Percentiles rank a stretch among this genome's conserved stretches.
These are phyloP conservation scores for Alternaria sp. DNA, from an alignment of 2,329 filamentous ascomycete genomes.

Conservation along the genomic window DNA sequence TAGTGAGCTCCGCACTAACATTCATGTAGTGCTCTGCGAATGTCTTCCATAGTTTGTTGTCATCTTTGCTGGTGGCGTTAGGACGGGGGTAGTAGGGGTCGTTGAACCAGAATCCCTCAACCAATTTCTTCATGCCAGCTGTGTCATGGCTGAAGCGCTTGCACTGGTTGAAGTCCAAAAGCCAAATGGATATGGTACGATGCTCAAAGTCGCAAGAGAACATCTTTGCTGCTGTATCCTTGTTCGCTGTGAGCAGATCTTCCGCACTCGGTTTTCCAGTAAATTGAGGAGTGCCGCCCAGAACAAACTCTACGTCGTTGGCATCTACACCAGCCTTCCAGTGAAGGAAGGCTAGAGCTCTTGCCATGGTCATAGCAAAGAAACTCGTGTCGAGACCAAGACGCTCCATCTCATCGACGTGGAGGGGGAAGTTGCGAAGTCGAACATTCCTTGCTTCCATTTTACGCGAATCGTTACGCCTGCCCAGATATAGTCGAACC, in stretches of 20 bases:
- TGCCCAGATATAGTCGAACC: slow-evolving; percentile 60
- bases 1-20: background rate
- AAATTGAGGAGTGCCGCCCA: slow-evolving; percentile 39
- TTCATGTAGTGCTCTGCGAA: background rate
- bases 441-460: slow-evolving; percentile 40
- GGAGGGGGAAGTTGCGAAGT: slow-evolving; percentile 61
- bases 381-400: slow-evolving; percentile 45
- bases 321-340: slow-evolving; percentile 60
- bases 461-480: slow-evolving; percentile 24
- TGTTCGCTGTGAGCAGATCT: background rate
- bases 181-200: background rate
- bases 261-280: background rate
- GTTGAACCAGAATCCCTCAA: slow-evolving; percentile 16
- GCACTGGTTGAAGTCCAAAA: slow-evolving; percentile 12
- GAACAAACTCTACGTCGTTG: slow-evolving; percentile 65
- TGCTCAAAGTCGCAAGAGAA: background rate
- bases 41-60: background rate
- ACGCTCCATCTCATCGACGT: slow-evolving; percentile 60
- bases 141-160: background rate
- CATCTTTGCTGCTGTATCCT: background rate
- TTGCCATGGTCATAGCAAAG: slow-evolving; percentile 59
- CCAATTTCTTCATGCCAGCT: slow-evolving; percentile 3
- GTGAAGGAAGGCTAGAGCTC: slow-evolving; percentile 60
- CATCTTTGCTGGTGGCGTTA: background rate
- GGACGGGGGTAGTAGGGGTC: slow-evolving; percentile 21